Conservation (phyloP, 2,329 filamentous ascomycete genomes). For the Penicillium sclerotigenum region DNA sequence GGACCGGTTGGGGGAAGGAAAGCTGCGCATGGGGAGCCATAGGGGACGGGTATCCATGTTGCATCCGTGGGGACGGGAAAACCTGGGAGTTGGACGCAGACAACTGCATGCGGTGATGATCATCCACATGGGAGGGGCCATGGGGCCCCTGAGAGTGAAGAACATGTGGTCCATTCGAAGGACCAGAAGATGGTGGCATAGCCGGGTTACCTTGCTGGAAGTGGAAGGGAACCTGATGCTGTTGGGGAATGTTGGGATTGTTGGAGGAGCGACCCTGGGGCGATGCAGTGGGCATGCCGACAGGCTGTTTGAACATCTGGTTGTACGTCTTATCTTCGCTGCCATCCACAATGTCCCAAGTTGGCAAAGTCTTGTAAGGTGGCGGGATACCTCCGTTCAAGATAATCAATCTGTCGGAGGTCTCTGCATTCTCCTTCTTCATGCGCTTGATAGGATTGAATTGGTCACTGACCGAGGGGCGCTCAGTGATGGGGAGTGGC, state of each 20-base stretch:
- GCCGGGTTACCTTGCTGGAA: conserved; percentile 70
- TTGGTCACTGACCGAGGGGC: conserved; percentile 52
- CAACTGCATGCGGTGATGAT: conserved; percentile 83
- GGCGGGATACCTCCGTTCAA: conserved; percentile 79
- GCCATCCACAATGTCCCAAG: conserved; percentile 71
- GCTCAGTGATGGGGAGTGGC: conserved; percentile 58
- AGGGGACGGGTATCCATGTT: conserved; percentile 65
- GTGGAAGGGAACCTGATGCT: conserved; percentile 79
- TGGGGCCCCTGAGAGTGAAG: conserved; percentile 74
- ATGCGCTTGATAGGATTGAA: conserved; percentile 68
- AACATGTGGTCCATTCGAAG: conserved; percentile 65
- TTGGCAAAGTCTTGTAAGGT: conserved; percentile 78
- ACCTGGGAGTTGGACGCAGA: conserved; percentile 78
- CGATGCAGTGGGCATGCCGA: conserved; percentile 59
- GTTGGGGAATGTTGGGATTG: conserved; percentile 70
- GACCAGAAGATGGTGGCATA: conserved; percentile 65
- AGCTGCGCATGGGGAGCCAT: conserved; percentile 69
- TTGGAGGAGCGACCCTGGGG: conserved; percentile 63
- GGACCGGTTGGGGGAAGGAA: conserved; percentile 68
- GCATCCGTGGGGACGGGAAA: conserved; percentile 78
- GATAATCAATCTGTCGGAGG: conserved; percentile 61
- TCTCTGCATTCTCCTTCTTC: conserved; percentile 60
- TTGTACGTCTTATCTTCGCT: conserved; percentile 75
- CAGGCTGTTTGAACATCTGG: conserved; percentile 72
- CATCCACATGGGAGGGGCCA: conserved; percentile 66